Evolutionary conservation across 108 stramenopile species (phyloP).

Genomic region (Conticribra weissflogii): DNA sequence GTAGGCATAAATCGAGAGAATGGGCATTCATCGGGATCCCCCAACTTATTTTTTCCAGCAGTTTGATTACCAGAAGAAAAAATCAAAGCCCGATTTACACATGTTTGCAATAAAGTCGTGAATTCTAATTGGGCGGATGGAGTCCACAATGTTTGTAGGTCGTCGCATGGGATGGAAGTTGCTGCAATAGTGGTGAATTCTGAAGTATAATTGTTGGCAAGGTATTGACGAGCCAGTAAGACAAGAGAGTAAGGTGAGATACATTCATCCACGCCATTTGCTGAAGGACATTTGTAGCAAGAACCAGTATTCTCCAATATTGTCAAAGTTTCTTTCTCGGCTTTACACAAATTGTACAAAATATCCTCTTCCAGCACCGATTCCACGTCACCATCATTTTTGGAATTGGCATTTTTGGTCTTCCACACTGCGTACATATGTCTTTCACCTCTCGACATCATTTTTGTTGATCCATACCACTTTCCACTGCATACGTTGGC

Average conservation of each 20-base stretch:
- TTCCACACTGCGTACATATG: conserved; percentile 9
- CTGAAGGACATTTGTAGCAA: conserved; percentile 9
- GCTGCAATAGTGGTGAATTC: not conserved
- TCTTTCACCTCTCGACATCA: not conserved
- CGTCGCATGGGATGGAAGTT: conserved; percentile 39
- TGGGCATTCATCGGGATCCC: not conserved
- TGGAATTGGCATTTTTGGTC: not conserved
- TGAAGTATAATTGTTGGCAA: conserved; percentile 25
- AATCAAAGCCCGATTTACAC: conserved; percentile 12
- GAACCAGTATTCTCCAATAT: not conserved
- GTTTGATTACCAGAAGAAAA: not conserved
- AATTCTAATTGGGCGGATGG: conserved; percentile 11
- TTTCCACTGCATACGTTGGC: conserved; percentile 3
- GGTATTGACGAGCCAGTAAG: conserved; percentile 39
- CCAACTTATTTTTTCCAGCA: not conserved
- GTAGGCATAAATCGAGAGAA: conserved; percentile 34
- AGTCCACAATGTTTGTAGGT: conserved; percentile 38
- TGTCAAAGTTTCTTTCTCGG: conserved; percentile 4
- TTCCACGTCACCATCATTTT: not conserved
- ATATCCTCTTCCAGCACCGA: conserved; percentile 6
- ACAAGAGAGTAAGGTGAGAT: conserved; percentile 52
- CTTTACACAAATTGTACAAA: conserved; percentile 10
- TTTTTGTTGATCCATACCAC: conserved; percentile 14
- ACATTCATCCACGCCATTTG: conserved; percentile 13
- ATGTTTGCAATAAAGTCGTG: conserved; percentile 22